phyloP scores from a whole-genome alignment of 352 stramenopile genomes.

The Globisporangium uncinulatum region DNA sequence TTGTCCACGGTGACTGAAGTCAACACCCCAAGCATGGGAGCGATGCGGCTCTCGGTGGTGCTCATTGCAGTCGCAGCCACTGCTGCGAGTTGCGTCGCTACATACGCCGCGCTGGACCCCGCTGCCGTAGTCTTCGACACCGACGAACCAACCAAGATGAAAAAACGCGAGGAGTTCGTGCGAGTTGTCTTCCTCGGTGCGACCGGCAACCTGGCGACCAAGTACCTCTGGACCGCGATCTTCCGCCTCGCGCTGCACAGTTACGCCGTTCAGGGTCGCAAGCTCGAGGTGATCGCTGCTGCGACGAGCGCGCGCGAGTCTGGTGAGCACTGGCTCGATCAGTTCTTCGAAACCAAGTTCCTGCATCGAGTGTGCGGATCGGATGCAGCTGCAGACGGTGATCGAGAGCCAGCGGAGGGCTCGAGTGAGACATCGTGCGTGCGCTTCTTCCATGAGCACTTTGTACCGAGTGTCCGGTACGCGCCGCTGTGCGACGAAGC shows the following conservation, averaged over 20 bases:
- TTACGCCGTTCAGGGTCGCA: neutral
- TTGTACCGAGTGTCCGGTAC: conserved; percentile 41
- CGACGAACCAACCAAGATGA: neutral
- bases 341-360: conserved; percentile 34
- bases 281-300: conserved; percentile 37
- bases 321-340: conserved; percentile 25
- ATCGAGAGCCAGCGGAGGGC: neutral
- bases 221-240: conserved; percentile 78
- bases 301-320: conserved; percentile 23
- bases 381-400: neutral
- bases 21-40: no score
- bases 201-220: conserved; percentile 75
- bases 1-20: no score
- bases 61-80: neutral
- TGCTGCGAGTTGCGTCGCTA: no score
- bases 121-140: neutral
- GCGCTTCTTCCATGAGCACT: conserved; percentile 27
- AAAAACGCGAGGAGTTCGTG: conserved; percentile 13
- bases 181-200: conserved; percentile 57
- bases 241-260: conserved; percentile 49
- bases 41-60: neutral
- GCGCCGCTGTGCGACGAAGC: conserved; percentile 24
- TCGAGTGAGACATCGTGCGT: neutral
- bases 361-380: conserved; percentile 29
- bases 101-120: no score